These are phyloP conservation scores for Cardamine resedifolia DNA, from an alignment of 345 rosid genomes.

Conservation along the genomic window DNA sequence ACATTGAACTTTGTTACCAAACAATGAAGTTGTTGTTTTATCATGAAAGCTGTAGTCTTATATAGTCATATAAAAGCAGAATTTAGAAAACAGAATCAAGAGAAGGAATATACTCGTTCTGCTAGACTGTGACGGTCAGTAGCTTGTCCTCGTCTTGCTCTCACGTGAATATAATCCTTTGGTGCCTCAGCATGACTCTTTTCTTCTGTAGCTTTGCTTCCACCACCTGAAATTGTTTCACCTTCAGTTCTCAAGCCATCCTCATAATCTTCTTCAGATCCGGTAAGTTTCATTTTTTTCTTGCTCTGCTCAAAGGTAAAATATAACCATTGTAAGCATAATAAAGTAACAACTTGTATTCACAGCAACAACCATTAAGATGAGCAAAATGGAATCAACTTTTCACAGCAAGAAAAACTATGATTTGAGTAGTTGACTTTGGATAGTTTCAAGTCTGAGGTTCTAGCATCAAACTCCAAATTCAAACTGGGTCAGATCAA, in stretches of 20 bases:
- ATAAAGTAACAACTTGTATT: background rate
- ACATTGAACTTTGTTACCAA: background rate
- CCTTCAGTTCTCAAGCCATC: conserved; percentile 54
- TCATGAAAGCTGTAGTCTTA: background rate
- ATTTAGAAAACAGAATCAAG: background rate
- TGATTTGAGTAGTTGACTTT: no score
- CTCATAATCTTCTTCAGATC: conserved; percentile 45
- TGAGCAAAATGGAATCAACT: background rate
- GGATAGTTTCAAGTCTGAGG: no score
- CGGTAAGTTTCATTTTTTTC: conserved; percentile 46
- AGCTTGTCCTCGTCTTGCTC: conserved; percentile 98
- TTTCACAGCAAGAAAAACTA: no score
- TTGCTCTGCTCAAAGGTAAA: background rate
- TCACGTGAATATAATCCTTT: conserved; percentile 91
- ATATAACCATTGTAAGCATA: conserved; percentile 6
- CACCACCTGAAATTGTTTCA: conserved; percentile 60
- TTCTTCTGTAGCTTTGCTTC: conserved; percentile 45
- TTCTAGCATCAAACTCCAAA: no score
- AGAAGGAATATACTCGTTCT: conserved; percentile 61
- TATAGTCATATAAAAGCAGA: background rate
- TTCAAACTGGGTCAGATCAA: background rate
- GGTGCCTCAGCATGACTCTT: conserved; percentile 61
- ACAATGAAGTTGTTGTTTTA: background rate
- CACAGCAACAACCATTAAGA: background rate
- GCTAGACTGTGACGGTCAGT: conserved; percentile 98